Conservation (phyloP, 352 stramenopile species). For the Phytophthora tubulina region DNA sequence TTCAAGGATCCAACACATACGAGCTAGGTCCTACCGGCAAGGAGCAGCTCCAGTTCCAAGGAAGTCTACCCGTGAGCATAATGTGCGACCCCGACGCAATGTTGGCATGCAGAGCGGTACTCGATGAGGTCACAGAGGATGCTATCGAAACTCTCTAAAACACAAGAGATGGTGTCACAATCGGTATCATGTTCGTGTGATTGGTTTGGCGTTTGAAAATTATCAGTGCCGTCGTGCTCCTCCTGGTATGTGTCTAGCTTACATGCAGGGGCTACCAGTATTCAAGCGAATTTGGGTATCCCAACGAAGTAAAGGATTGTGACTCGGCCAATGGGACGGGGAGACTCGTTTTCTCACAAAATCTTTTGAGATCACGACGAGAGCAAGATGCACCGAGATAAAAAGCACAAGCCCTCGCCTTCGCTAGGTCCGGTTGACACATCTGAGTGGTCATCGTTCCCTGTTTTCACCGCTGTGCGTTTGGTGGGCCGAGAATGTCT, state of each 20-base stretch:
- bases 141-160: conserved; percentile 29
- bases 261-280: too few relatives aligned
- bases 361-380: too few relatives aligned
- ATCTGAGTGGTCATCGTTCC: too few relatives aligned
- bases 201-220: background rate
- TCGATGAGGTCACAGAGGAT: conserved; percentile 34
- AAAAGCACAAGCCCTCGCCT: too few relatives aligned
- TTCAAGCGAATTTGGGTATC: too few relatives aligned
- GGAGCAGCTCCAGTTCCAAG: conserved; percentile 44
- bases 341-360: too few relatives aligned
- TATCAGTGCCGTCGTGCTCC: background rate
- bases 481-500: too few relatives aligned
- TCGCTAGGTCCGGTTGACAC: too few relatives aligned
- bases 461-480: too few relatives aligned
- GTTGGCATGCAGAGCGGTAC: conserved; percentile 37
- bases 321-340: too few relatives aligned
- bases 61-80: conserved; percentile 53
- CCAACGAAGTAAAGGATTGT: too few relatives aligned
- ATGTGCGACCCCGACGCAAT: conserved; percentile 46
- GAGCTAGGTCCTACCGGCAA: conserved; percentile 42
- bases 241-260: background rate
- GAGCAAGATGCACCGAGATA: too few relatives aligned
- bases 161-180: background rate
- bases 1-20: conserved; percentile 58
- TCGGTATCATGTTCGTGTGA: background rate